Evolutionary conservation across 73 alveolate species (phyloP).

Genomic region (Symbiodinium natans): DNA sequence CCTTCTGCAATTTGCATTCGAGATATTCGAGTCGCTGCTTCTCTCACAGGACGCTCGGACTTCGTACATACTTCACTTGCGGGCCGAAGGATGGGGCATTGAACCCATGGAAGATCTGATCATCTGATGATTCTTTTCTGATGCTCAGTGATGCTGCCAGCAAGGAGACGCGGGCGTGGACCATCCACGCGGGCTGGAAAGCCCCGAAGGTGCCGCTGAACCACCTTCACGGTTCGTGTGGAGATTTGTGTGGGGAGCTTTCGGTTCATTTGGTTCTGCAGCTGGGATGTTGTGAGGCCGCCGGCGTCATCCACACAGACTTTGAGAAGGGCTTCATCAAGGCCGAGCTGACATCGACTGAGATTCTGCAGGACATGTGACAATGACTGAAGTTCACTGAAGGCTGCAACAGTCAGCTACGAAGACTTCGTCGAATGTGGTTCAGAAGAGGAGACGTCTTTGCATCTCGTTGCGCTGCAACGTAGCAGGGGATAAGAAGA

Average conservation of each 20-base stretch:
- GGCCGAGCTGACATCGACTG: conserved; percentile 43
- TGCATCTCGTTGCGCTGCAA: neutral
- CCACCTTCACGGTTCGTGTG: neutral
- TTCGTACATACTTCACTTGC: conserved; percentile 93
- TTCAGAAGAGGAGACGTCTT: conserved; percentile 41
- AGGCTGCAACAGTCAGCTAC: conserved; percentile 90
- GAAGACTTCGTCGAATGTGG: conserved; percentile 74
- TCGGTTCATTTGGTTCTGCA: neutral
- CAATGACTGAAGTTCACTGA: too few species aligned
- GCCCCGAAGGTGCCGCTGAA: conserved; percentile 94
- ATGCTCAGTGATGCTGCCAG: too few species aligned
- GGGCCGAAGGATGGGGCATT: conserved; percentile 77
- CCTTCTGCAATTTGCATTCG: neutral
- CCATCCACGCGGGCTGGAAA: conserved; percentile 95
- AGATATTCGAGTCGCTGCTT: neutral
- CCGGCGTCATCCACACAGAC: conserved; percentile 96
- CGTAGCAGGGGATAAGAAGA: too few species aligned
- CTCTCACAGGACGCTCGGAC: conserved; percentile 59
- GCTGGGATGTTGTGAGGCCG: conserved; percentile 33
- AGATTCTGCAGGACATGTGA: too few species aligned
- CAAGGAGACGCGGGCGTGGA: conserved; percentile 95
- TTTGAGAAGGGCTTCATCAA: conserved; percentile 96
- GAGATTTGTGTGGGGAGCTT: neutral
- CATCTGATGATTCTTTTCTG: too few species aligned
- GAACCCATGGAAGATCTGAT: too few species aligned